These are phyloP conservation scores for Euptelea pleiosperma DNA, from an alignment of 164 flowering plant genomes.

Conservation along the genomic window DNA sequence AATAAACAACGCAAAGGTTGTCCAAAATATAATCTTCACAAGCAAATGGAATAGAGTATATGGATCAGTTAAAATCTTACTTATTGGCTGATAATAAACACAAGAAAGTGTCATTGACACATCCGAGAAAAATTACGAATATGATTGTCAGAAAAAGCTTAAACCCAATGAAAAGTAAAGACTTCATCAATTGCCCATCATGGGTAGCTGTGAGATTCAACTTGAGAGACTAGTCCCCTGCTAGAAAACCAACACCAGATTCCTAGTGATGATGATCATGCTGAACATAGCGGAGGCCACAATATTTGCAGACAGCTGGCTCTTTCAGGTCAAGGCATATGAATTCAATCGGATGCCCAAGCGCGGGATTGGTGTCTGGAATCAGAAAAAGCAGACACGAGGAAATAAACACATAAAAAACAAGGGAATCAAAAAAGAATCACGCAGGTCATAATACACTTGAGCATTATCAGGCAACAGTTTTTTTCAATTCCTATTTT, in stretches of 20 bases:
- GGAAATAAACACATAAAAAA: background rate
- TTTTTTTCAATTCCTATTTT: background rate
- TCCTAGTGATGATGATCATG: slow-evolving; percentile 55
- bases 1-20: too few relatives aligned
- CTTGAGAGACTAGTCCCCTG: too few relatives aligned
- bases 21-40: background rate
- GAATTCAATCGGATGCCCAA: slow-evolving; percentile 96
- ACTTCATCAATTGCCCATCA: too few relatives aligned
- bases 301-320: slow-evolving; percentile 95
- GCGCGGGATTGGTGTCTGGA: slow-evolving; percentile 79
- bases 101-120: background rate
- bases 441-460: background rate
- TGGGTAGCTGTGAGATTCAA: too few relatives aligned
- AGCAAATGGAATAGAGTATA: background rate
- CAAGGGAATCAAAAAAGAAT: too few relatives aligned
- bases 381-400: slow-evolving; percentile 5
- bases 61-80: background rate
- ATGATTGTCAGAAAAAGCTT: background rate
- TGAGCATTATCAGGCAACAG: background rate
- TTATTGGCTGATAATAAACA: slow-evolving; percentile 4
- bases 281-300: slow-evolving; percentile 91
- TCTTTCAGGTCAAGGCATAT: slow-evolving; percentile 79
- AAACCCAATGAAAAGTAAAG: background rate
- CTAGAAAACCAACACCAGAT: background rate
- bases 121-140: background rate